phyloP scores from a whole-genome alignment of 495 filamentous ascomycete genomes.

The Penicillium lagena region DNA sequence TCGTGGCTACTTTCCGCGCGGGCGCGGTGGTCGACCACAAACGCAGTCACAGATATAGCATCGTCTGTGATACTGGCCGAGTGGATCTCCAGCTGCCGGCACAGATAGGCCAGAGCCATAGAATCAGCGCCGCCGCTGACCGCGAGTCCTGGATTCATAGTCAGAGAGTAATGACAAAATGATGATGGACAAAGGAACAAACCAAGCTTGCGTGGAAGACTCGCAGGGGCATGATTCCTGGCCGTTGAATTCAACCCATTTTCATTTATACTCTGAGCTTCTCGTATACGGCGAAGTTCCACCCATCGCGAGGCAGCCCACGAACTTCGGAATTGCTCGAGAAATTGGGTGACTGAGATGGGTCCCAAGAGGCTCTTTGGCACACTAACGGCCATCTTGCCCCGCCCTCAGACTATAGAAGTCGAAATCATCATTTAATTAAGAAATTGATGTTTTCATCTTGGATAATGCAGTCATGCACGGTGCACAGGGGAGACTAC shows the following conservation, averaged over 20 bases:
- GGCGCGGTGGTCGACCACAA: slow-evolving; percentile 75
- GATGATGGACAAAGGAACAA: not conserved
- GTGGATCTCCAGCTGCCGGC: slow-evolving; percentile 34
- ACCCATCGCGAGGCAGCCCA: slow-evolving; percentile 32
- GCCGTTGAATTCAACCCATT: slow-evolving; percentile 5
- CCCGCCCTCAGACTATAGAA: not conserved
- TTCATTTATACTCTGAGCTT: not conserved
- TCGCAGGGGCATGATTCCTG: too few species aligned
- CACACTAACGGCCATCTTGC: slow-evolving; percentile 6
- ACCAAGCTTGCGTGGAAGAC: slow-evolving; percentile 13
- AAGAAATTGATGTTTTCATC: too few species aligned
- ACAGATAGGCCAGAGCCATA: slow-evolving; percentile 85
- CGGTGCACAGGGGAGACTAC: too few species aligned
- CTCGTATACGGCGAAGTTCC: not conserved
- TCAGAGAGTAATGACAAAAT: not conserved
- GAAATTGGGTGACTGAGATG: slow-evolving; percentile 47
- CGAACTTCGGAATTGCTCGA: slow-evolving; percentile 42
- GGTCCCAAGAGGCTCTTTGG: slow-evolving; percentile 26
- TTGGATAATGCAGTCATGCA: too few species aligned
- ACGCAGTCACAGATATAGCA: slow-evolving; percentile 43
- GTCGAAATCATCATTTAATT: not conserved
- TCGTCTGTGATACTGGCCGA: slow-evolving; percentile 7
- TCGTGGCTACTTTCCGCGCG: slow-evolving; percentile 64
- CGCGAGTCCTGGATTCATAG: slow-evolving; percentile 56
- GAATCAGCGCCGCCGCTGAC: slow-evolving; percentile 94